A percentile compares a stretch with the other conserved stretches of the same genome.
Evolutionary conservation across 208 protist genomes (phyloP).

Genomic region (Crithidia bombi): DNA sequence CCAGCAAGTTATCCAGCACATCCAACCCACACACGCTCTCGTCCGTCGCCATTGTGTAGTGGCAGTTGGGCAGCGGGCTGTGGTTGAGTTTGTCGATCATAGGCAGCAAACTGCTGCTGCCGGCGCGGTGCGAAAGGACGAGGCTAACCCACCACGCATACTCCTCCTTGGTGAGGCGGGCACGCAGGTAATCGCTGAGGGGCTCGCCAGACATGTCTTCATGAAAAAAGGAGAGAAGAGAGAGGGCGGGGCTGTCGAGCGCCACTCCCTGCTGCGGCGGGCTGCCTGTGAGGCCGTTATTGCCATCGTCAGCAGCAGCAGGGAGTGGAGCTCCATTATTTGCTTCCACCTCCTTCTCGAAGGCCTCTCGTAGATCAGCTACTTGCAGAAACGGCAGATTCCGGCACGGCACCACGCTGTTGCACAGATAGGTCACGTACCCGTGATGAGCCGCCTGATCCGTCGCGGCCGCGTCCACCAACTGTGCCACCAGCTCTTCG

Average conservation of each 20-base stretch:
- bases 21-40: conserved; percentile 74
- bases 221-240: conserved; percentile 75
- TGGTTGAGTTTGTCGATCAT: conserved; percentile 90
- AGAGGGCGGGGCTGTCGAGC: conserved; percentile 48
- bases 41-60: conserved; percentile 79
- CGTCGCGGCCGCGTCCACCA: conserved; percentile 55
- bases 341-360: conserved; percentile 7
- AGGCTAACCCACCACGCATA: conserved; percentile 87
- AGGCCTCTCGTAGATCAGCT: conserved; percentile 37
- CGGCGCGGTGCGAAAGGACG: conserved; percentile 71
- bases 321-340: too few species aligned
- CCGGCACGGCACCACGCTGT: conserved; percentile 64
- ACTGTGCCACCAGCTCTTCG: conserved; percentile 77
- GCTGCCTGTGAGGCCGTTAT: background rate
- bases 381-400: conserved; percentile 78
- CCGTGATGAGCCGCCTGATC: conserved; percentile 49
- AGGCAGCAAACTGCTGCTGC: conserved; percentile 67
- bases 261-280: background rate
- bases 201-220: conserved; percentile 57
- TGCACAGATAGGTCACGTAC: conserved; percentile 77
- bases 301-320: too few species aligned
- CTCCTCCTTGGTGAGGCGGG: conserved; percentile 43
- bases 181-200: conserved; percentile 58
- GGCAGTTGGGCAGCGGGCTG: conserved; percentile 73
- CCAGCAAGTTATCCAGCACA: conserved; percentile 84